Evolutionary conservation across 2,329 filamentous ascomycete genomes (phyloP).

Genomic region (Pestalotiopsis sp.): DNA sequence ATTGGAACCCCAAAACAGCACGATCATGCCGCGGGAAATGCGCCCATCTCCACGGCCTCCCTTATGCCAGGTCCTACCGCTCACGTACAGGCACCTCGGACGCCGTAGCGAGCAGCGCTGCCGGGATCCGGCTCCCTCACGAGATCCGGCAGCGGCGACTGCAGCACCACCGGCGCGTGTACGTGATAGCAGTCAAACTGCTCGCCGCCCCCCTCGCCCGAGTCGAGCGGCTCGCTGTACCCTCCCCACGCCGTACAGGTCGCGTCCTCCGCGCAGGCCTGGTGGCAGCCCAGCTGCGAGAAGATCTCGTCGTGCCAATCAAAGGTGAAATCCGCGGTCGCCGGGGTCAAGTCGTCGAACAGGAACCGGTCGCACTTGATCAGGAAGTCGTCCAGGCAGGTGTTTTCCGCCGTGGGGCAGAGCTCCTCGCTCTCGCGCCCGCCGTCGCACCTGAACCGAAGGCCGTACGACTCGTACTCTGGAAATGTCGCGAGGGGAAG

Average conservation of each 20-base stretch:
- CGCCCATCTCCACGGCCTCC: no score
- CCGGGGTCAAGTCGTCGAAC: neutral
- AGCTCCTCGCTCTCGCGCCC: neutral
- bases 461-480: neutral
- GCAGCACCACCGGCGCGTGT: neutral
- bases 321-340: neutral
- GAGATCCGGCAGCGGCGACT: neutral
- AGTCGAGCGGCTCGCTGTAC: neutral
- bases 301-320: neutral
- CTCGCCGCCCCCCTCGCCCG: neutral
- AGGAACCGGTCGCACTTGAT: neutral
- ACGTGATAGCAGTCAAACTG: neutral
- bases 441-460: neutral
- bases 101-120: neutral
- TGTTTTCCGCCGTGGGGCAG: neutral
- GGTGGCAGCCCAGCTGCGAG: neutral
- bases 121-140: no score
- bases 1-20: no score
- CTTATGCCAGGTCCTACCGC: neutral
- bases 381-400: neutral
- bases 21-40: no score
- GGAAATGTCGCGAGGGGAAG: neutral
- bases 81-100: neutral
- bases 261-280: neutral
- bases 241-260: neutral